phyloP scores from a whole-genome alignment of 208 protist species.

The Porcisia hertigi region DNA sequence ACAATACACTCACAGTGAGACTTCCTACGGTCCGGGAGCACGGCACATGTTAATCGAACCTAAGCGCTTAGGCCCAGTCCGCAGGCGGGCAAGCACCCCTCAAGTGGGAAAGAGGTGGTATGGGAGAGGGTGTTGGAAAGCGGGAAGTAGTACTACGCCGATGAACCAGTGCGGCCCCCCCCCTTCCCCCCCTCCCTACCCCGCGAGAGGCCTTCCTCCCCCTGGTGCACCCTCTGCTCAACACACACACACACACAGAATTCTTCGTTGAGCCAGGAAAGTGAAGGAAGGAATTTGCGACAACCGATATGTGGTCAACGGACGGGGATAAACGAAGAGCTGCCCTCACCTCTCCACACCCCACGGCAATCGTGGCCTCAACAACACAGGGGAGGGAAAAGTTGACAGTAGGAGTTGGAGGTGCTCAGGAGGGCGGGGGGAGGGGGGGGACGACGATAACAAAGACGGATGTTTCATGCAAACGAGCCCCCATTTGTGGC shows the following conservation, averaged over 20 bases:
- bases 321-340: neutral
- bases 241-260: too few relatives aligned
- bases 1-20: neutral
- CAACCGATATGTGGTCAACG: neutral
- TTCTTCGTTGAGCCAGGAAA: neutral
- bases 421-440: neutral
- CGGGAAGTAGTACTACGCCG: neutral
- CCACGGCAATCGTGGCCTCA: neutral
- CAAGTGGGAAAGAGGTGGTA: too few relatives aligned
- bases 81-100: neutral
- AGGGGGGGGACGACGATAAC: neutral
- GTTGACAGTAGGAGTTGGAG: neutral
- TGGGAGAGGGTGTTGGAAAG: neutral
- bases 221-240: too few relatives aligned
- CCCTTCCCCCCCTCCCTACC: too few relatives aligned
- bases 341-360: neutral
- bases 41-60: neutral
- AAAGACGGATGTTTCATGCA: neutral
- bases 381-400: neutral
- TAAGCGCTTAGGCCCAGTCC: neutral
- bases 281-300: neutral
- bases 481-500: too few relatives aligned
- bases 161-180: too few relatives aligned
- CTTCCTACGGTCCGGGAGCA: neutral
- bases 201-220: too few relatives aligned